phyloP scores from a whole-genome alignment of 2,329 filamentous ascomycete genomes.

The Pestalotiopsis fici region DNA sequence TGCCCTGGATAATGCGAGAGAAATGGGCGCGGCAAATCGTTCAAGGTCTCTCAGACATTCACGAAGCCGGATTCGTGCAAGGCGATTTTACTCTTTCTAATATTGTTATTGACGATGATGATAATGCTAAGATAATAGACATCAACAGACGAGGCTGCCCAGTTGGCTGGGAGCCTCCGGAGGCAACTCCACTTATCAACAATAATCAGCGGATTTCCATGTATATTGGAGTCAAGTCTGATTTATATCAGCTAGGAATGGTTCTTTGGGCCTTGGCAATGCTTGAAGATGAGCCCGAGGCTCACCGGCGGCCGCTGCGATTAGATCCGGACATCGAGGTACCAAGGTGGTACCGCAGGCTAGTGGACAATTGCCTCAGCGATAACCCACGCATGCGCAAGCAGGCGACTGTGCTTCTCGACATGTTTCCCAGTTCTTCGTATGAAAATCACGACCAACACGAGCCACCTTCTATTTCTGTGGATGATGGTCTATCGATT shows the following conservation, averaged over 20 bases:
- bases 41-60: conserved; percentile 84
- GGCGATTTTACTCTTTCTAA: conserved; percentile 97
- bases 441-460: conserved; percentile 25
- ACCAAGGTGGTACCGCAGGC: conserved; percentile 75
- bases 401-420: conserved; percentile 72
- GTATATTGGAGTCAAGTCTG: conserved; percentile 98
- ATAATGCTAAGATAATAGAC: conserved; percentile 95
- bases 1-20: conserved; percentile 73
- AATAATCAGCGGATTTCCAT: conserved; percentile 90
- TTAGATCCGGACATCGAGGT: conserved; percentile 61
- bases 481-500: conserved; percentile 40
- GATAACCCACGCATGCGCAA: conserved; percentile 71
- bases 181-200: conserved; percentile 82
- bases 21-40: conserved; percentile 93
- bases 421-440: conserved; percentile 59
- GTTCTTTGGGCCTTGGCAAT: conserved; percentile 90
- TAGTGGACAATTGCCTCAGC: conserved; percentile 77
- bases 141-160: conserved; percentile 98
- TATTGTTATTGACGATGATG: conserved; percentile 84
- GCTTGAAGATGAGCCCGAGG: conserved; percentile 87
- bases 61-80: conserved; percentile 95
- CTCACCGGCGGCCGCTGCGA: conserved; percentile 69
- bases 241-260: conserved; percentile 96
- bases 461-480: conserved; percentile 34
- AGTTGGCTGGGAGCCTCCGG: conserved; percentile 95